phyloP scores from a whole-genome alignment of 768 basidiomycete genomes.

The Gymnopilus dilepis region DNA sequence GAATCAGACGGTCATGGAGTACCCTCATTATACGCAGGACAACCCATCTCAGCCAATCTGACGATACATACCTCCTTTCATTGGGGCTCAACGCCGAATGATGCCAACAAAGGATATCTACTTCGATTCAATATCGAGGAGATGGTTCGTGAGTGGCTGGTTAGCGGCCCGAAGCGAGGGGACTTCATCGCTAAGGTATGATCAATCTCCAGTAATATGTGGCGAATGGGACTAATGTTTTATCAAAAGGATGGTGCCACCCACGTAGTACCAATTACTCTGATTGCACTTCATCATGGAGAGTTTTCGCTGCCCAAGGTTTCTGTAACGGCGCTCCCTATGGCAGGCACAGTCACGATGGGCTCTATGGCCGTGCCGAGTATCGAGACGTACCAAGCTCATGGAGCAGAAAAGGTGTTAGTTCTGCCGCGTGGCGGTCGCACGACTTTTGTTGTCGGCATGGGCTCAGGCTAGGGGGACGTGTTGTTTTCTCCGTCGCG shows the following conservation, averaged over 20 bases:
- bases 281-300: constrained; percentile 90
- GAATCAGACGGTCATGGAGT: constrained; percentile 28
- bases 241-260: constrained; percentile 70
- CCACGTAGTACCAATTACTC: constrained; percentile 64
- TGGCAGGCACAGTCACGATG: constrained; percentile 58
- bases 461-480: constrained; percentile 51
- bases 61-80: constrained; percentile 75
- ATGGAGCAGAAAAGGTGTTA: constrained; percentile 82
- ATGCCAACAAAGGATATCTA: constrained; percentile 48
- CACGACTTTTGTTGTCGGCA: constrained; percentile 80
- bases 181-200: constrained; percentile 75
- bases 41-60: constrained; percentile 76
- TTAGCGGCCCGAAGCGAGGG: constrained; percentile 87
- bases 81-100: constrained; percentile 63
- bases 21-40: constrained; percentile 78
- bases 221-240: too few species aligned
- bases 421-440: constrained; percentile 84
- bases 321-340: constrained; percentile 61
- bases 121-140: constrained; percentile 87
- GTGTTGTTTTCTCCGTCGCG: not conserved
- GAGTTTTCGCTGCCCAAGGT: constrained; percentile 79
- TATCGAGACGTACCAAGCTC: constrained; percentile 81
- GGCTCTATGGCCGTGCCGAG: constrained; percentile 63
- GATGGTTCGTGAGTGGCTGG: constrained; percentile 83
- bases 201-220: too few species aligned